Evolutionary conservation across 768 basidiomycete genomes (phyloP).

Genomic region (Sarcomyxa edulis): DNA sequence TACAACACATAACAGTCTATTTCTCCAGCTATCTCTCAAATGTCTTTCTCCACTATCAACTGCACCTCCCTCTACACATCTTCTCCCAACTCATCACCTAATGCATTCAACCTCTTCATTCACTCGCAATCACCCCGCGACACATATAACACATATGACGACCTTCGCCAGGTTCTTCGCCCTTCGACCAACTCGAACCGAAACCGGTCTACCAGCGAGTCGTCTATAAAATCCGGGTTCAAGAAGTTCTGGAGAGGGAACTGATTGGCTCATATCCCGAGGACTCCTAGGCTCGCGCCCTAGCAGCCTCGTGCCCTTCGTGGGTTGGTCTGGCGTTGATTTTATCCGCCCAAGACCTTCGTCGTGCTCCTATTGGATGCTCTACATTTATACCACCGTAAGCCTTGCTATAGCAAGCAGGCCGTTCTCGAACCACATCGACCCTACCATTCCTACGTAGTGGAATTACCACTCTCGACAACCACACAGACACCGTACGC

Average conservation of each 20-base stretch:
- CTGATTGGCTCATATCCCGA: too few species aligned
- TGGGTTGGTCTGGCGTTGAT: too few species aligned
- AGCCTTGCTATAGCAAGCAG: too few species aligned
- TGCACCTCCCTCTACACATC: constrained; percentile 18
- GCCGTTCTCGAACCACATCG: too few species aligned
- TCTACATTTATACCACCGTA: too few species aligned
- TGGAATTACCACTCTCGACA: too few species aligned
- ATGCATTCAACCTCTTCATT: constrained; percentile 30
- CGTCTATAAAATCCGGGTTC: constrained; percentile 5
- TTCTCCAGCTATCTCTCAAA: constrained; percentile 14
- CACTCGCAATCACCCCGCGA: constrained; percentile 31
- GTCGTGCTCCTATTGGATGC: too few species aligned
- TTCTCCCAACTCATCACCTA: constrained; percentile 20
- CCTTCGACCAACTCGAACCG: constrained; percentile 16
- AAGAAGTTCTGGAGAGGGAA: constrained; percentile 3
- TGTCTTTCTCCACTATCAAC: constrained; percentile 24
- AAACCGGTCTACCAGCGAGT: constrained; percentile 1
- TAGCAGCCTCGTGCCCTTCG: too few species aligned
- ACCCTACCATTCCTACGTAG: too few species aligned
- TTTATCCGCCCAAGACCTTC: too few species aligned
- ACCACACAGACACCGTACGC: too few species aligned
- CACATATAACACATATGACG: constrained; percentile 30
- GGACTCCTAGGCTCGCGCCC: too few species aligned
- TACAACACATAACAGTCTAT: constrained; percentile 2
- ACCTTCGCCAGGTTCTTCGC: constrained; percentile 29